phyloP scores from a whole-genome alignment of 176 grass and related monocot genomes.

The Tuctoria greenei region DNA sequence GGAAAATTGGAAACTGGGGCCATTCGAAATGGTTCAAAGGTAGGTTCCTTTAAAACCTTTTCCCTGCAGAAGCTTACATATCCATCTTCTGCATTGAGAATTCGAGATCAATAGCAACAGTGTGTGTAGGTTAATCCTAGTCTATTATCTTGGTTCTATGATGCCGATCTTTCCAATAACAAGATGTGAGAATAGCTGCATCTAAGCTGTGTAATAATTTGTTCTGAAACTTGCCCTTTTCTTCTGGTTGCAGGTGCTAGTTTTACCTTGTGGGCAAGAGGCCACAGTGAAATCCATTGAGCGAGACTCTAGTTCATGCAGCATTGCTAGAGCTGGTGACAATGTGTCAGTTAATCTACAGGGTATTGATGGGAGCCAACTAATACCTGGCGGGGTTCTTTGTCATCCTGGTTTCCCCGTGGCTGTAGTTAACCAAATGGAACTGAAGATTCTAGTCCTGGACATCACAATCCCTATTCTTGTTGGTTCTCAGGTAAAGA shows the following conservation, averaged over 20 bases:
- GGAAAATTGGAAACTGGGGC: constrained; percentile 96
- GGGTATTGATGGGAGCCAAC: constrained; percentile 48
- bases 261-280: constrained; percentile 65
- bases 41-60: constrained; percentile 27
- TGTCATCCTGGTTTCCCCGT: constrained; percentile 81
- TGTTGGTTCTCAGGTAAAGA: constrained; percentile 73
- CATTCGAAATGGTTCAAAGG: constrained; percentile 83
- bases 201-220: constrained; percentile 10
- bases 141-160: constrained; percentile 24
- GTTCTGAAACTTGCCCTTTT: constrained; percentile 3
- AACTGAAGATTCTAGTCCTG: constrained; percentile 81
- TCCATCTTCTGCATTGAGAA: constrained; percentile 5
- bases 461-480: constrained; percentile 70
- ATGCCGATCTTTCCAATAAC: constrained; percentile 7
- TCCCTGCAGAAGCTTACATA: neutral
- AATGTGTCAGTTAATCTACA: constrained; percentile 67
- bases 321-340: constrained; percentile 77
- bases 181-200: constrained; percentile 11
- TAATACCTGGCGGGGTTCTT: constrained; percentile 76
- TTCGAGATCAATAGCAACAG: neutral
- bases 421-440: constrained; percentile 51
- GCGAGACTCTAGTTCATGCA: constrained; percentile 64
- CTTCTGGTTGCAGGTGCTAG: constrained; percentile 62
- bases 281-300: constrained; percentile 75
- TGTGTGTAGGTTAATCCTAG: constrained; percentile 9